phyloP scores from a whole-genome alignment of 2,329 filamentous ascomycete genomes.

The Trichoderma atrobrunneum region DNA sequence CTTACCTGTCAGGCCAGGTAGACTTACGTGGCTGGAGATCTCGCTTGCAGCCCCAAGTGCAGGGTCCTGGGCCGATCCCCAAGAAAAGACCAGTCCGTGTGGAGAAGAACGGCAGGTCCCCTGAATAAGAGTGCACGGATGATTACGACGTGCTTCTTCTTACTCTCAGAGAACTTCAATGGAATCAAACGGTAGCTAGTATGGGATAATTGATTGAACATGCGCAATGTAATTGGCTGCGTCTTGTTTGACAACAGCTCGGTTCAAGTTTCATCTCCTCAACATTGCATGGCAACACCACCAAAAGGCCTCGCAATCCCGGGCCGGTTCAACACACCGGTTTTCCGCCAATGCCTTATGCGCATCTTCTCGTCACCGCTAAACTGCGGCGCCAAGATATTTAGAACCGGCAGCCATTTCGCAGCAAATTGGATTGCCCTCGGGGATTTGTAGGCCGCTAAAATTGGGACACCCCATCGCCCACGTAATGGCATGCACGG shows the following conservation, averaged over 20 bases:
- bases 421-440: background rate
- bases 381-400: slow-evolving; percentile 9
- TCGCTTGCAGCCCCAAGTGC: slow-evolving; percentile 8
- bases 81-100: background rate
- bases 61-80: slow-evolving; percentile 5
- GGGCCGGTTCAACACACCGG: background rate
- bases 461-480: background rate
- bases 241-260: background rate
- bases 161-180: background rate
- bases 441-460: slow-evolving; percentile 6
- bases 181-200: background rate
- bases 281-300: background rate
- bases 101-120: background rate
- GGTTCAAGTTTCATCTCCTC: background rate
- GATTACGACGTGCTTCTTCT: background rate
- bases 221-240: background rate
- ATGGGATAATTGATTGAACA: background rate
- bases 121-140: background rate
- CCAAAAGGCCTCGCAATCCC: background rate
- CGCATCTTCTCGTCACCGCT: slow-evolving; percentile 8
- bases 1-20: background rate
- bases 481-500: slow-evolving; percentile 3
- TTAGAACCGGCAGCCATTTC: slow-evolving; percentile 5
- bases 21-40: slow-evolving; percentile 4
- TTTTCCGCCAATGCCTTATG: background rate